Evolutionary conservation across 2,329 filamentous ascomycete species (phyloP).

Genomic region (Penicillium oxalicum): DNA sequence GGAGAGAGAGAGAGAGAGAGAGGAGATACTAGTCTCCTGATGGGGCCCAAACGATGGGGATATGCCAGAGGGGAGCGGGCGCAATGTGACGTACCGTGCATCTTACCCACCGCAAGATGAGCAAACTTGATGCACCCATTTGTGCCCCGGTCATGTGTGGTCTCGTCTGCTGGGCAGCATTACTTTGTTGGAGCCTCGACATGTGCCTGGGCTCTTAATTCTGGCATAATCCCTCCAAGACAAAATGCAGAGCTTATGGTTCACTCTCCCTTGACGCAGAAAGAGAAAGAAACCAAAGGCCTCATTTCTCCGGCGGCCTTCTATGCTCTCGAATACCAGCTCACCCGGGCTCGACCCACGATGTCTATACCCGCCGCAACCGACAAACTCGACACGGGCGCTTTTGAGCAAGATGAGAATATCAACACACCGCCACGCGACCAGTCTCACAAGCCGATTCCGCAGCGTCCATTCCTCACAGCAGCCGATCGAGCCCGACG

Average conservation of each 20-base stretch:
- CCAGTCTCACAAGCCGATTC: slow-evolving; percentile 19
- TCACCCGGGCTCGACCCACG: neutral
- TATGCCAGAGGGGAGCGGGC: neutral
- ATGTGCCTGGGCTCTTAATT: neutral
- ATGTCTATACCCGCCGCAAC: slow-evolving; percentile 4
- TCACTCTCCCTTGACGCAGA: too few species aligned
- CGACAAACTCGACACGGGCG: neutral
- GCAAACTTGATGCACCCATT: neutral
- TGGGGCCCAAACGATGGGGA: neutral
- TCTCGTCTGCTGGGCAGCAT: neutral
- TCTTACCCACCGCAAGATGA: neutral
- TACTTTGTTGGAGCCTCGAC: neutral
- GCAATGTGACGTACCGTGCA: neutral
- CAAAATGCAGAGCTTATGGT: neutral
- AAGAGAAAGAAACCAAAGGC: neutral
- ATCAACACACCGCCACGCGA: slow-evolving; percentile 7
- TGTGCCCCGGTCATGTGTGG: neutral
- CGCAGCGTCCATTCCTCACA: slow-evolving; percentile 23
- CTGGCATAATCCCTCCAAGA: neutral
- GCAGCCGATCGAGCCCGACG: slow-evolving; percentile 38
- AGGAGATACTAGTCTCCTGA: neutral
- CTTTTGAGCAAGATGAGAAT: slow-evolving; percentile 8
- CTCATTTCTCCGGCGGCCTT: neutral
- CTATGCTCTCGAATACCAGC: neutral
- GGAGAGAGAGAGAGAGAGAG: too few species aligned